Base-by-base conservation (phyloP, 1,139 yeast species). In the Yamadazyma dushanensis region DNA sequence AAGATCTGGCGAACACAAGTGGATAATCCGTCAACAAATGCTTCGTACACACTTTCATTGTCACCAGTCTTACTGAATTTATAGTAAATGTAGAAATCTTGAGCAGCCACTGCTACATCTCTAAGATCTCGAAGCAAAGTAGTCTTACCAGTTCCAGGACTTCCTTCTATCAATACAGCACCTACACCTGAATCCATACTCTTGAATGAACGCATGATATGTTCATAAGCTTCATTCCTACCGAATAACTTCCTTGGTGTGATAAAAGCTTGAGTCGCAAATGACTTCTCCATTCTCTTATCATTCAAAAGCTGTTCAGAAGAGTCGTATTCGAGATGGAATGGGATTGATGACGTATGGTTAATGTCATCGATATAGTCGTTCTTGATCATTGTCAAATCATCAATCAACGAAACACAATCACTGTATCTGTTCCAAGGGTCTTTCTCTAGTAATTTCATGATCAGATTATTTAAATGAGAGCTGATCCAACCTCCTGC, bases 61-160 rank as follows among this genome's bases (percentile, higher is more conserved):
- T 60, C 56, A 33, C 59, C 54, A 40, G 59, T 43, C 49, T 64
- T 43, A 31, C 54, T 52, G 41, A 70, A 71, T 35, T 65, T 69
- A 68, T 77, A 72, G 21, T 54, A 57, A 22, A 71, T 64, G 45
- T 62, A 70, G 44, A 68, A 67, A 17, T 61, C 61, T 38, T 61
- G 62, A 26, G 61, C 56, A 2, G 68, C 56, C 13, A 66, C 50
- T 2, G 75, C 63, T 2, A 56, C 51, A 4, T 66, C 56, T 37
- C 63, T 66, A 29, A 75, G 47, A 31, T 71, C 76, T 20, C 59
- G 57, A n/a, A 76, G 50, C 5, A 76, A 45, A 3, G 72, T 53
- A 0, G 78, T 59, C 49, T 74, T 75, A 3, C 81, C 82, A 3
- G 62, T 51, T 1, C 81, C 82, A 0, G 69, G 48, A n/a, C 58